Conservation (phyloP, 2,329 filamentous ascomycete genomes). For the Colletotrichum tanaceti region DNA sequence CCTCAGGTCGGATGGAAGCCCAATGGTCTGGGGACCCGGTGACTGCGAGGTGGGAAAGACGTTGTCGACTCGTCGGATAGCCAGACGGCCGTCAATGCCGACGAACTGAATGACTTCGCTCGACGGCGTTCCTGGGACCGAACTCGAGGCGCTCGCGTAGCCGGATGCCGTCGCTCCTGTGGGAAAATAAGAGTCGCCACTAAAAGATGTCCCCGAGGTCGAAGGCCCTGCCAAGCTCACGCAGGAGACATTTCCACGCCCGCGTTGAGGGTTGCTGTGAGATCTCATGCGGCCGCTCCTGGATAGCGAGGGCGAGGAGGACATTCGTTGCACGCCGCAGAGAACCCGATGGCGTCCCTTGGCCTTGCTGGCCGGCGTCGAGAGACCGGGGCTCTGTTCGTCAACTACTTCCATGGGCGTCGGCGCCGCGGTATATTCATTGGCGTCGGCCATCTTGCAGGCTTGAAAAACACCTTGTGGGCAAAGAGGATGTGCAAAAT, state of each 20-base stretch:
- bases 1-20: slow-evolving; percentile 71
- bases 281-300: slow-evolving; percentile 73
- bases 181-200: slow-evolving; percentile 45
- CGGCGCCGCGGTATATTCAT: slow-evolving; percentile 19
- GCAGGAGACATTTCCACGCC: slow-evolving; percentile 64
- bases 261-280: slow-evolving; percentile 74
- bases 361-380: slow-evolving; percentile 62
- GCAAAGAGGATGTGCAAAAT: not conserved
- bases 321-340: slow-evolving; percentile 81
- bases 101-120: slow-evolving; percentile 56
- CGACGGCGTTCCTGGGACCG: slow-evolving; percentile 54
- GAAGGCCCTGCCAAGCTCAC: slow-evolving; percentile 61
- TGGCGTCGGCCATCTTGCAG: slow-evolving; percentile 31
- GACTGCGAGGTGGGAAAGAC: slow-evolving; percentile 54
- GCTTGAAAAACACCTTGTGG: not conserved
- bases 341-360: slow-evolving; percentile 78
- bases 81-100: slow-evolving; percentile 60
- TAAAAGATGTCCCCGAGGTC: slow-evolving; percentile 47
- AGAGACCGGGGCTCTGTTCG: slow-evolving; percentile 43
- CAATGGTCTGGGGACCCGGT: slow-evolving; percentile 58
- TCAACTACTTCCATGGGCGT: slow-evolving; percentile 43
- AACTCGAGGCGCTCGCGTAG: slow-evolving; percentile 51
- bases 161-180: slow-evolving; percentile 46
- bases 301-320: slow-evolving; percentile 80
- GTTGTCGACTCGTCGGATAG: slow-evolving; percentile 66